phyloP scores from a whole-genome alignment of 331 rosid genomes.

The Arachis monticola region DNA sequence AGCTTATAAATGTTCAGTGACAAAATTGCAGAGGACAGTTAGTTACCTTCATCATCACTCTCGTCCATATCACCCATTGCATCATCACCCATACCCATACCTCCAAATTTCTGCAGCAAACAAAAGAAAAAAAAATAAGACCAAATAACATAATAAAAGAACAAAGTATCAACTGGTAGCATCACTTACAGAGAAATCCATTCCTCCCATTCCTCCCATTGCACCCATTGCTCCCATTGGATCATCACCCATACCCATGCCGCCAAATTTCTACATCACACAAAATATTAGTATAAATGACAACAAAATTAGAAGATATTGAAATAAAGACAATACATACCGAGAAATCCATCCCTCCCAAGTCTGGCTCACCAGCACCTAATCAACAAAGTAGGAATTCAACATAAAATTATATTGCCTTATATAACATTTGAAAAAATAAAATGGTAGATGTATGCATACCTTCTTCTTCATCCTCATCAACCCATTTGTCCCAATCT shows the following conservation, averaged over 20 bases:
- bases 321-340: constrained; percentile 51
- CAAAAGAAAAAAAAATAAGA: constrained; percentile 10
- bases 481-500: constrained; percentile 99
- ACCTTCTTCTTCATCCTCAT: constrained; percentile 87
- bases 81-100: constrained; percentile 52
- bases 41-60: constrained; percentile 77
- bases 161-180: constrained; percentile 13
- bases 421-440: not conserved
- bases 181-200: constrained; percentile 93
- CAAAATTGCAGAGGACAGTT: constrained; percentile 8
- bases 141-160: constrained; percentile 14
- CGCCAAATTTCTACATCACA: constrained; percentile 69
- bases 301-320: not conserved
- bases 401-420: not conserved
- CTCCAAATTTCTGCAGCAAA: constrained; percentile 75
- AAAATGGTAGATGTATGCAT: not conserved
- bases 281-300: constrained; percentile 14
- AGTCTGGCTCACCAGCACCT: constrained; percentile 61
- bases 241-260: constrained; percentile 58
- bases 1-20: not conserved
- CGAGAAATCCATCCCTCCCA: constrained; percentile 98
- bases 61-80: constrained; percentile 67
- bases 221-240: not conserved
- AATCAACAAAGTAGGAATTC: constrained; percentile 23
- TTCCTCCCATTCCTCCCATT: constrained; percentile 58